Conservation (phyloP, 208 protist species). For the Acanthamoeba royreba region DNA sequence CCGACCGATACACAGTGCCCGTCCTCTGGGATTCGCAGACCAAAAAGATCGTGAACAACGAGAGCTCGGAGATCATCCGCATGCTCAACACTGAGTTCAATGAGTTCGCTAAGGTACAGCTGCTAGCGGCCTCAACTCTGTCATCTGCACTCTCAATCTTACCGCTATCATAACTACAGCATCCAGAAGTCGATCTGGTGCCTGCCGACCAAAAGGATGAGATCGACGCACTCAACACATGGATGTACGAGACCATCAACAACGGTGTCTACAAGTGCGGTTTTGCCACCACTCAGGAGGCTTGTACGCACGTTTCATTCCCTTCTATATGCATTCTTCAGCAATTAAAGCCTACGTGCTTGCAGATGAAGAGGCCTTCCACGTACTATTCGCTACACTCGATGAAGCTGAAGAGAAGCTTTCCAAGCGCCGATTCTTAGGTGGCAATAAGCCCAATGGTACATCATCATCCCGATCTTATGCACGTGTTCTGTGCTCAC, state of each 20-base stretch:
- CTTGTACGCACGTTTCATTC: too few relatives aligned
- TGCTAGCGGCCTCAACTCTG: too few relatives aligned
- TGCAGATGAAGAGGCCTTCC: conserved; percentile 54
- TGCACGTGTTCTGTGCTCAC: neutral
- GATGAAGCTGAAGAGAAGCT: conserved; percentile 66
- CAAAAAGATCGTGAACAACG: conserved; percentile 89
- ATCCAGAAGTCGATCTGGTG: conserved; percentile 79
- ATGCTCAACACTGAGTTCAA: conserved; percentile 85
- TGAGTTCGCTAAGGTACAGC: conserved; percentile 59
- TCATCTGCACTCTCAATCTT: too few relatives aligned
- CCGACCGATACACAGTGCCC: conserved; percentile 79
- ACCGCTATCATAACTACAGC: conserved; percentile 64
- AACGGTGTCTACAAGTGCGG: conserved; percentile 89
- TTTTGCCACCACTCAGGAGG: conserved; percentile 80
- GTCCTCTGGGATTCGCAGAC: conserved; percentile 88
- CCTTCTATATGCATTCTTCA: too few relatives aligned
- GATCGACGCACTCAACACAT: conserved; percentile 85
- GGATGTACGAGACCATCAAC: conserved; percentile 84
- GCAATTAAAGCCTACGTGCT: conserved; percentile 67
- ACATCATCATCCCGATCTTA: too few relatives aligned
- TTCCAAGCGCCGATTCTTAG: conserved; percentile 75
- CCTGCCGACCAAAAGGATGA: conserved; percentile 75
- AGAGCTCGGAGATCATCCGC: conserved; percentile 86
- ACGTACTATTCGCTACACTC: conserved; percentile 62
- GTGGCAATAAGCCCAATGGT: conserved; percentile 55